Evolutionary conservation across 225 moss, liverwort and hornwort genomes (phyloP).

Genomic region (Neckera pumila): DNA sequence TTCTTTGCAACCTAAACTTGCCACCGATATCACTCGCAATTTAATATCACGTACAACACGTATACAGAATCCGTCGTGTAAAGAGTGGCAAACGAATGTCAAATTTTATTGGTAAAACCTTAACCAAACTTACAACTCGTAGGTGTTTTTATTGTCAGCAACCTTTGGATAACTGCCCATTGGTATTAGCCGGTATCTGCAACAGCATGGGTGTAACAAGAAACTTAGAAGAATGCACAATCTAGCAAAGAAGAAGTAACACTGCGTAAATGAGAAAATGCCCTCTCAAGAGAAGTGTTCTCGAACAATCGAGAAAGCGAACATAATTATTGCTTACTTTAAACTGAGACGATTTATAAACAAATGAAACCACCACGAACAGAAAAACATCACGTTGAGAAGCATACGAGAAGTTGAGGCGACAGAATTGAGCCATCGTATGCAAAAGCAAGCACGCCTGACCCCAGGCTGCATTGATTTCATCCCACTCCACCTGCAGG

Average conservation of each 20-base stretch:
- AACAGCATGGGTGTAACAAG: neutral
- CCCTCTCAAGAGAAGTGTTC: neutral
- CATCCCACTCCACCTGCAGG: constrained; percentile 97
- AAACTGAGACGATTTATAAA: neutral
- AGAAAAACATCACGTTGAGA: constrained; percentile 1
- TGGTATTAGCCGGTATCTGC: constrained; percentile 84
- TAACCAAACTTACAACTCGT: constrained; percentile 65
- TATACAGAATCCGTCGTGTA: neutral
- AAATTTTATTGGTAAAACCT: neutral
- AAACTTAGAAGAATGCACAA: neutral
- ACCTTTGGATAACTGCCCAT: constrained; percentile 98
- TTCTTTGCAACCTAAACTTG: neutral
- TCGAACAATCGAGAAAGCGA: neutral
- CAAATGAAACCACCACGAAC: neutral
- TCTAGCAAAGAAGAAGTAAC: neutral
- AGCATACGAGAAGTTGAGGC: constrained; percentile 80
- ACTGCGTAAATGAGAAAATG: neutral
- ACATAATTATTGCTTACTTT: neutral
- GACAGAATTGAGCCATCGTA: constrained; percentile 98
- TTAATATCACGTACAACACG: neutral
- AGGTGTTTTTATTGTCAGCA: constrained; percentile 92
- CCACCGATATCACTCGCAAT: neutral
- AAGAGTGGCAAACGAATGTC: neutral
- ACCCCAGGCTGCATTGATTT: constrained; percentile 99
- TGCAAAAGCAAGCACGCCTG: constrained; percentile 90